phyloP scores from a whole-genome alignment of 805 yeast species.

The Schizosaccharomyces octosporus region DNA sequence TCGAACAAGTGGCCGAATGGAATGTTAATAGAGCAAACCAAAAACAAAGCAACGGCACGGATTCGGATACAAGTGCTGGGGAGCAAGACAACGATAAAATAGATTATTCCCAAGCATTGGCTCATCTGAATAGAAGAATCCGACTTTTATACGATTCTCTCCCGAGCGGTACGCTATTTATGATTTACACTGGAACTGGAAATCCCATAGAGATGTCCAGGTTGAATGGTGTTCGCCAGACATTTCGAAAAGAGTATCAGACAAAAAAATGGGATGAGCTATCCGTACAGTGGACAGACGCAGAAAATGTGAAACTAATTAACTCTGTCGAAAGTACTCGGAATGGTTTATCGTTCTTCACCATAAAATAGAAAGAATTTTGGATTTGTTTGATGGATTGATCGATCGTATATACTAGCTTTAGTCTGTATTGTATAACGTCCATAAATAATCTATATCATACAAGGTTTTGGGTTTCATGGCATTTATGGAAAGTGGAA shows the following conservation, averaged over 20 bases:
- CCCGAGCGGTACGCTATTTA: slow-evolving; percentile 34
- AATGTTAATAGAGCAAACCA: background rate
- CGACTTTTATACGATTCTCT: slow-evolving; percentile 13
- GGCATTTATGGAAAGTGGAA: too few relatives aligned
- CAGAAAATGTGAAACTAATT: slow-evolving; percentile 24
- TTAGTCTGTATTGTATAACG: too few relatives aligned
- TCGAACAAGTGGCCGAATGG: slow-evolving; percentile 24
- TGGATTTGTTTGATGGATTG: background rate
- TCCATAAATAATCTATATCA: too few relatives aligned
- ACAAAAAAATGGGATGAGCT: slow-evolving; percentile 21
- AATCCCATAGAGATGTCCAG: slow-evolving; percentile 22
- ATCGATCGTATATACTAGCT: too few relatives aligned
- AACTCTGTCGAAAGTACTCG: slow-evolving; percentile 29
- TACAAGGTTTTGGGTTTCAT: too few relatives aligned
- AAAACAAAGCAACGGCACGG: background rate
- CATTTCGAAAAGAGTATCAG: slow-evolving; percentile 21
- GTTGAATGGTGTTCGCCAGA: slow-evolving; percentile 3
- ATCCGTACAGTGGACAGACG: slow-evolving; percentile 27
- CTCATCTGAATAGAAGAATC: background rate
- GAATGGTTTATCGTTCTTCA: slow-evolving; percentile 32
- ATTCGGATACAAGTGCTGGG: background rate
- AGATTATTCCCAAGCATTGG: background rate
- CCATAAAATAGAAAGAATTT: slow-evolving; percentile 16
- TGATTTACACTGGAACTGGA: slow-evolving; percentile 40
- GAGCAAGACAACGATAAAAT: background rate